Evolutionary conservation across 148 eudicot species (phyloP).

Genomic region (Linanthus parryae): DNA sequence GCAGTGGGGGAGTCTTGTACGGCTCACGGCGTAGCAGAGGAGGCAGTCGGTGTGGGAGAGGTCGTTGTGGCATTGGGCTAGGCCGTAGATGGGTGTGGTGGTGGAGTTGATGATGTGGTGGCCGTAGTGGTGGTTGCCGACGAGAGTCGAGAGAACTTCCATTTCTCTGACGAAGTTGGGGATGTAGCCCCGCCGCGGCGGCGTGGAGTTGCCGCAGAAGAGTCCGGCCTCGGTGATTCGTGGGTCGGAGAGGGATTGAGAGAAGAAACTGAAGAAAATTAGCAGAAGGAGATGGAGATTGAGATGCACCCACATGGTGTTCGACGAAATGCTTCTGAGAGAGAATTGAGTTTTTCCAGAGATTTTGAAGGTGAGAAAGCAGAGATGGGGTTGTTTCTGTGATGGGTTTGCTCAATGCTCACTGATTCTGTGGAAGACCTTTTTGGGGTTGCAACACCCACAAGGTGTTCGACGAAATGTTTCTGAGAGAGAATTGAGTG

Average conservation of each 20-base stretch:
- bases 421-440: no score
- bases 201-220: conserved; percentile 16
- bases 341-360: no score
- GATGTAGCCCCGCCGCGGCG: conserved; percentile 17
- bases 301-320: no score
- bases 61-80: conserved; percentile 39
- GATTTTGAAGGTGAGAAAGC: no score
- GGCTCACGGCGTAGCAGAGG: conserved; percentile 42
- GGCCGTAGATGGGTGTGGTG: conserved; percentile 14
- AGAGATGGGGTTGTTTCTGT: no score
- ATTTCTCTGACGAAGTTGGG: conserved; percentile 29
- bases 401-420: no score
- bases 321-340: no score
- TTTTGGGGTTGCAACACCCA: no score
- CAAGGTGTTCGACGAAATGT: no score
- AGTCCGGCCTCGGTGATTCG: conserved; percentile 23
- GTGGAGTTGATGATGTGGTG: conserved; percentile 10
- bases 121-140: conserved; percentile 15
- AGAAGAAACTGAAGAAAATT: conserved; percentile 5
- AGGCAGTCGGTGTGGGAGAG: conserved; percentile 34
- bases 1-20: conserved; percentile 41
- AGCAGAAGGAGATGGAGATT: no score
- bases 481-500: no score
- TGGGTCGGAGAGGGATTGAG: conserved; percentile 18
- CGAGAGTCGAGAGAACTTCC: conserved; percentile 18